Evolutionary conservation across 257 asterid species (phyloP).

Genomic region (Fraxinus americana): DNA sequence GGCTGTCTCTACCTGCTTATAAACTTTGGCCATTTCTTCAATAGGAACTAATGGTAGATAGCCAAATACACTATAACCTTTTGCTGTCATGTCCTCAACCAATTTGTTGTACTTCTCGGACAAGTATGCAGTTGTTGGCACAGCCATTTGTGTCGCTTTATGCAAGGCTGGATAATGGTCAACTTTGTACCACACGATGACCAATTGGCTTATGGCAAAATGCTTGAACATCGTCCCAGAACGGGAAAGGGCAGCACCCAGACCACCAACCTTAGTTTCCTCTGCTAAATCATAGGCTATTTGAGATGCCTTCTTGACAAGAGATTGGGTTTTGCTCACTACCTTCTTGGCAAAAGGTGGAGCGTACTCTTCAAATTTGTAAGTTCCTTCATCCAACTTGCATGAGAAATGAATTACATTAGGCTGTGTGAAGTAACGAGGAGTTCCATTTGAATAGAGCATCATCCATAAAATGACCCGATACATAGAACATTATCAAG

Average conservation of each 20-base stretch:
- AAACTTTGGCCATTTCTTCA: constrained; percentile 65
- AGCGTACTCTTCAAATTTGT: constrained; percentile 48
- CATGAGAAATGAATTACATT: neutral
- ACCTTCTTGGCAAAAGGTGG: constrained; percentile 63
- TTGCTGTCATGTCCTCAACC: constrained; percentile 42
- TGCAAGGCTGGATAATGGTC: constrained; percentile 50
- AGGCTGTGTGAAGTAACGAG: too few species aligned
- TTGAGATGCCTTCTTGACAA: constrained; percentile 39
- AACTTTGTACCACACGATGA: constrained; percentile 43
- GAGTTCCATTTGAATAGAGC: neutral
- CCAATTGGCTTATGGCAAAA: constrained; percentile 43
- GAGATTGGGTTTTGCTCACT: constrained; percentile 27
- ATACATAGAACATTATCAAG: too few species aligned
- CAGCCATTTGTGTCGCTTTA: constrained; percentile 36
- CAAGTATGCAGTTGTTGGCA: constrained; percentile 54
- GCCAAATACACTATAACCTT: constrained; percentile 52
- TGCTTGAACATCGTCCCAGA: constrained; percentile 47
- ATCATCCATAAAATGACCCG: neutral
- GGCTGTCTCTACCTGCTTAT: constrained; percentile 58
- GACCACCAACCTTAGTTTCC: constrained; percentile 63
- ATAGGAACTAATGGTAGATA: constrained; percentile 69
- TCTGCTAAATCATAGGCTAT: constrained; percentile 41
- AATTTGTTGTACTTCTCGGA: constrained; percentile 59
- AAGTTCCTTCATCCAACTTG: constrained; percentile 43
- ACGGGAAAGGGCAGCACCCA: constrained; percentile 52